A percentile compares a stretch with the other conserved stretches of the same genome.
Evolutionary conservation across 108 stramenopile species (phyloP).

Genomic region (Ochromonas danica): DNA sequence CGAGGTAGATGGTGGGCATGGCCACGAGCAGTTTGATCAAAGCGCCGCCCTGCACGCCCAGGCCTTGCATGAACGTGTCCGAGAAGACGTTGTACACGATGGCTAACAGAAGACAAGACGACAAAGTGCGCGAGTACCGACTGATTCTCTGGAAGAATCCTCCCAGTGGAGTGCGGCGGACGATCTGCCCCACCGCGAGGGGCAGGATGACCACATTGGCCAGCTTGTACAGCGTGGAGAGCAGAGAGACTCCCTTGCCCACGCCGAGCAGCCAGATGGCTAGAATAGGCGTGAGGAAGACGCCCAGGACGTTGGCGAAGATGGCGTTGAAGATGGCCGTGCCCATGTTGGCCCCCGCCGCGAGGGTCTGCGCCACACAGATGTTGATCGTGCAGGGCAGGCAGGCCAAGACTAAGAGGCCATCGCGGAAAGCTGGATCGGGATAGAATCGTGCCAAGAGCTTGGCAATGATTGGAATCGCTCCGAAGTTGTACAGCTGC

Average conservation of each 20-base stretch:
- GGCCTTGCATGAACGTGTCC: neutral
- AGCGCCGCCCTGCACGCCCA: neutral
- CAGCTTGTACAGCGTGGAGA: conserved; percentile 3
- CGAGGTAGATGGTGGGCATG: neutral
- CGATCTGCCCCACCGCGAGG: neutral
- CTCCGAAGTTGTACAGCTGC: neutral
- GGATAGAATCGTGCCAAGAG: neutral
- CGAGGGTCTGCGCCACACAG: conserved; percentile 11
- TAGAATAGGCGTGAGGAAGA: neutral
- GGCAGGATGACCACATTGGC: conserved; percentile 18
- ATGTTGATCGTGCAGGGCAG: conserved; percentile 27
- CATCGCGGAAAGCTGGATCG: neutral
- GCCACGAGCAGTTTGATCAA: neutral
- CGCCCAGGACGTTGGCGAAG: conserved; percentile 18
- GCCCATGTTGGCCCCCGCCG: neutral
- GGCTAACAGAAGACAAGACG: neutral
- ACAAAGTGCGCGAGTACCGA: neutral
- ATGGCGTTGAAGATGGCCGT: conserved; percentile 11
- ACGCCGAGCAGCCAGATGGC: neutral
- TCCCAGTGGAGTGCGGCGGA: neutral
- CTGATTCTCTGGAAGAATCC: neutral
- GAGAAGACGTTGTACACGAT: conserved; percentile 22
- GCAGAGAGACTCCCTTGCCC: conserved; percentile 2
- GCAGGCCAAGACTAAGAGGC: conserved; percentile 1
- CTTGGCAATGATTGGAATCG: neutral